phyloP scores from a whole-genome alignment of 306 rosid species.

The Dalbergia oliveri region DNA sequence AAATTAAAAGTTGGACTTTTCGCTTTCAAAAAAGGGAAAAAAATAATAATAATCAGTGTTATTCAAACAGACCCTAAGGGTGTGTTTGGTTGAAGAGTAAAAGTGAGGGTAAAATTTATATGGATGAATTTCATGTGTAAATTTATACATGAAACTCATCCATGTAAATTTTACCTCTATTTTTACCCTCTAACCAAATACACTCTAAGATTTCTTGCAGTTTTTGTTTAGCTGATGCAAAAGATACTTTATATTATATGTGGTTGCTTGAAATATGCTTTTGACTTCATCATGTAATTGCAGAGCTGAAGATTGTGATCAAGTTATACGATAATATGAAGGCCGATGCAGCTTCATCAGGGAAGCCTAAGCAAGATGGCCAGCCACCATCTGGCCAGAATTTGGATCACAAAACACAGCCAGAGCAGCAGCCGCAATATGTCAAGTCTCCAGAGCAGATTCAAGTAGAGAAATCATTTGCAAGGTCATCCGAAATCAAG shows the following conservation, averaged over 20 bases:
- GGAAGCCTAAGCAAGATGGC: constrained; percentile 49
- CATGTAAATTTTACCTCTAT: no score
- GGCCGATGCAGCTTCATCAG: constrained; percentile 45
- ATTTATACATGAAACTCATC: no score
- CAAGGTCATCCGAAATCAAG: constrained; percentile 49
- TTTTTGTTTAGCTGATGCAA: neutral
- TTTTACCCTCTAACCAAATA: no score
- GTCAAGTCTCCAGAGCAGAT: constrained; percentile 44
- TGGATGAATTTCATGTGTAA: no score
- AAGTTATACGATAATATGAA: constrained; percentile 54
- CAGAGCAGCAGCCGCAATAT: constrained; percentile 40
- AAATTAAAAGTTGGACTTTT: no score
- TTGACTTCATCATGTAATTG: constrained; percentile 47
- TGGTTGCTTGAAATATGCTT: constrained; percentile 22
- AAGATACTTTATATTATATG: neutral
- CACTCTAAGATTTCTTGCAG: constrained; percentile 30
- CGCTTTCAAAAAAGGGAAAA: no score
- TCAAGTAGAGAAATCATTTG: constrained; percentile 45
- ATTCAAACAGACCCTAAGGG: neutral
- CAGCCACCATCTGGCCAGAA: constrained; percentile 34
- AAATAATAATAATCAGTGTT: no score
- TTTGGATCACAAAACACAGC: constrained; percentile 45
- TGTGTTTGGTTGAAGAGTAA: no score
- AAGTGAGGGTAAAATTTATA: no score
- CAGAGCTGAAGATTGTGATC: constrained; percentile 73